Conservation (phyloP, 331 rosid genomes). For the Stylosanthes scabra region DNA sequence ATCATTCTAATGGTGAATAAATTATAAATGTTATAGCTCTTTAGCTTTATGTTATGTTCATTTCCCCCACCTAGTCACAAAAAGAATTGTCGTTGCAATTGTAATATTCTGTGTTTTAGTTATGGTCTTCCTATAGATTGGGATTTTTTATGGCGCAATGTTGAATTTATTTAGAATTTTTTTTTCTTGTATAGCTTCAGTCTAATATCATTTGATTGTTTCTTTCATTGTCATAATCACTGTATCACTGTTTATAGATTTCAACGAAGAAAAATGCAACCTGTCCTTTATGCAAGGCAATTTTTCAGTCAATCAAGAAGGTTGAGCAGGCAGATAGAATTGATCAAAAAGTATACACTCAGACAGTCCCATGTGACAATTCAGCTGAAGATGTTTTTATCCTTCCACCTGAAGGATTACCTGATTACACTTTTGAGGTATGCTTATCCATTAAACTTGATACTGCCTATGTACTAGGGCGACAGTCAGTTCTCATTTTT, state of each 20-base stretch:
- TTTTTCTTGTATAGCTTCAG: not conserved
- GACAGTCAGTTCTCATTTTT: not conserved
- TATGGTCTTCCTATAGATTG: not conserved
- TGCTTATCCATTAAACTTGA: conserved; percentile 33
- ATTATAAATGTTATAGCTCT: conserved; percentile 2
- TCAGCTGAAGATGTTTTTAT: conserved; percentile 51
- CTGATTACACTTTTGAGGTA: conserved; percentile 63
- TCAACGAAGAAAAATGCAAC: conserved; percentile 60
- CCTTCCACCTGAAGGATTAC: conserved; percentile 42
- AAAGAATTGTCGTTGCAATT: not conserved
- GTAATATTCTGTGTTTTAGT: not conserved
- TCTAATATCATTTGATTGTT: conserved; percentile 31
- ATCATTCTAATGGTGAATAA: not conserved
- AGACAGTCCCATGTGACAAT: conserved; percentile 76
- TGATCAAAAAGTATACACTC: conserved; percentile 88
- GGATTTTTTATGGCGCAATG: not conserved
- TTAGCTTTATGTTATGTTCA: not conserved
- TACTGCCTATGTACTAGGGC: too few species aligned
- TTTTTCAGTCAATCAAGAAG: conserved; percentile 64
- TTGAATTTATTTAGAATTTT: conserved; percentile 17
- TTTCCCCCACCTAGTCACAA: not conserved
- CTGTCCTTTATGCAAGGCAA: conserved; percentile 90
- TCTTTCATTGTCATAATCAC: conserved; percentile 39
- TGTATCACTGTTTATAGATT: conserved; percentile 55
- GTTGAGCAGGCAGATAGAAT: conserved; percentile 67